A percentile compares a stretch with the other conserved stretches of the same genome.
phyloP scores from a whole-genome alignment of 2,329 filamentous ascomycete species.

The Fusarium hainanense region DNA sequence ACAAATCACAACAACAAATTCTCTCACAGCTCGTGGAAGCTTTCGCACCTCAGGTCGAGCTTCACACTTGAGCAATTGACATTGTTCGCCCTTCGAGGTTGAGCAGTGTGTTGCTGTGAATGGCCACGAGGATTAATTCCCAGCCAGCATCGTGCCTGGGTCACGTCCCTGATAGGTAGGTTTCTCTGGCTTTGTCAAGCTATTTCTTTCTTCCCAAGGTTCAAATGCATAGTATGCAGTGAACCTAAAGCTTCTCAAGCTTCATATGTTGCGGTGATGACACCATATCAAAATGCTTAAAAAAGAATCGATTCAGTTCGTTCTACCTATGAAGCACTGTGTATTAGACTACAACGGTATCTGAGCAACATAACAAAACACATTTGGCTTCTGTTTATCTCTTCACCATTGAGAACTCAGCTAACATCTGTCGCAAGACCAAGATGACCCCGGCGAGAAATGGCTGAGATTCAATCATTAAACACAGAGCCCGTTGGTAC shows the following conservation, averaged over 20 bases:
- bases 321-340: conserved; percentile 70
- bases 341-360: conserved; percentile 96
- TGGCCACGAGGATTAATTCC: conserved; percentile 42
- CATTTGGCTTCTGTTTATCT: conserved; percentile 28
- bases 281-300: conserved; percentile 67
- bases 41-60: conserved; percentile 25
- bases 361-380: conserved; percentile 67
- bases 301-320: conserved; percentile 69
- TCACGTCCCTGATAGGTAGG: conserved; percentile 50
- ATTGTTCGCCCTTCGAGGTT: conserved; percentile 35
- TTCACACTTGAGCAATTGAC: conserved; percentile 31
- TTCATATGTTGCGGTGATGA: conserved; percentile 66
- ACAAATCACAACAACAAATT: conserved; percentile 21
- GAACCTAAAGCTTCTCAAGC: conserved; percentile 14
- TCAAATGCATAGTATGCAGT: background rate
- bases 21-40: conserved; percentile 21
- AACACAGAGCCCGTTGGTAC: conserved; percentile 38
- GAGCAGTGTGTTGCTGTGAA: conserved; percentile 41
- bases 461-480: conserved; percentile 55
- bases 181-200: background rate
- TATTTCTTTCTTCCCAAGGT: background rate
- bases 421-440: conserved; percentile 50
- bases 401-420: background rate
- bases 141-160: conserved; percentile 42
- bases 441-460: conserved; percentile 60